Evolutionary conservation across 108 stramenopile species (phyloP).

Genomic region (Cyclotella baltica): DNA sequence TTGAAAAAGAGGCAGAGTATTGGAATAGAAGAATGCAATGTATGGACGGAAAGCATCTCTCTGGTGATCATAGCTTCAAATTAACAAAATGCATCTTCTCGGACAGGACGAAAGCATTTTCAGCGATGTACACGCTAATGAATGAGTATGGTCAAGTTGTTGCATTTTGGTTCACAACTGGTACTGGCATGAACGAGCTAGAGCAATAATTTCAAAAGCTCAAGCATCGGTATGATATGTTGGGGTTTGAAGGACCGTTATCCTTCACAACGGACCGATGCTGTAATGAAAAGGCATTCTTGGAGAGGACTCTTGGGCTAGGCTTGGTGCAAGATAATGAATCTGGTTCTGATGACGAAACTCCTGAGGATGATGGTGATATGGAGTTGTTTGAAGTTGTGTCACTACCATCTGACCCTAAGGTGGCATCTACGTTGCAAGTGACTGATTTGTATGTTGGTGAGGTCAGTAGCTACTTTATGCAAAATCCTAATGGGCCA

Average conservation of each 20-base stretch:
- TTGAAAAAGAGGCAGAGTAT: background rate
- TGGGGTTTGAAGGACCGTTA: slow-evolving; percentile 9
- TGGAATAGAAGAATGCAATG: background rate
- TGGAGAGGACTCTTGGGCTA: background rate
- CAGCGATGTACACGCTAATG: slow-evolving; percentile 15
- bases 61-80: slow-evolving; percentile 29
- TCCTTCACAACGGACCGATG: background rate
- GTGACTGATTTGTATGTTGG: background rate
- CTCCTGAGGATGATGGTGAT: background rate
- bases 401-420: background rate
- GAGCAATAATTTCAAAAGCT: slow-evolving; percentile 14
- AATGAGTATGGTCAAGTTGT: slow-evolving; percentile 23
- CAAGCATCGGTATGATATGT: slow-evolving; percentile 6
- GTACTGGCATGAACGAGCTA: slow-evolving; percentile 21
- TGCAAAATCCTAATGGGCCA: background rate
- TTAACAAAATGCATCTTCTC: slow-evolving; percentile 4
- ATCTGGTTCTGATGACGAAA: background rate
- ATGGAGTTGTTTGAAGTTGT: slow-evolving; percentile 8
- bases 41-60: slow-evolving; percentile 17
- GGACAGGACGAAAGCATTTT: slow-evolving; percentile 8
- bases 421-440: background rate
- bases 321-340: background rate
- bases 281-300: background rate
- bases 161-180: slow-evolving; percentile 27
- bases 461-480: background rate